Base-by-base conservation (phyloP, 176 grass and related monocot genomes). In the Phoenix dactylifera region DNA sequence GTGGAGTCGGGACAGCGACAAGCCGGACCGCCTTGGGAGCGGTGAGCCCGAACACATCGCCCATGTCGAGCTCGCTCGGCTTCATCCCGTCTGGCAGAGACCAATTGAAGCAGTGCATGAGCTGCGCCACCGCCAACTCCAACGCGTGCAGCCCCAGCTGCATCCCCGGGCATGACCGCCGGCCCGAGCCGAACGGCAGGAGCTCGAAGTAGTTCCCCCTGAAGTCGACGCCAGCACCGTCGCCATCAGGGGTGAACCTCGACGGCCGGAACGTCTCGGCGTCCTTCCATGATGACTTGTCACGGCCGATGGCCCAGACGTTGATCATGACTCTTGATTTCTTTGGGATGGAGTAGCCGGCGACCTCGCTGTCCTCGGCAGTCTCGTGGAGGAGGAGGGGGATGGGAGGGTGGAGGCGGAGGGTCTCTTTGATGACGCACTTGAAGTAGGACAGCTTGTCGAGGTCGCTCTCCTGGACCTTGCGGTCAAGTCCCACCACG, bases 381-480 rank as follows among this genome's bases (percentile, higher is more conserved):
- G 87, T 97, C 77, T 97, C 83, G 58, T 97, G 92, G 12, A 85
- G 86, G 61, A 90, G 92, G 17, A 97, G 74, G 49, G 92, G 92
- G 78, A 97, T 88, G 4, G 92, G 93, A 0, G 93, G 93, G 81
- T 96, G 87, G 26, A 97, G 81, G 4, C 93, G 93, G 49, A 96
- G 91, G 54, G 86, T 95, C 84, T 95, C 91, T 69, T 95, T 95
- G 57, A 95, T 2, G 49, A 77, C 80, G 54, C 83, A 97, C 63
- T 76, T 78, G 66, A 97, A 81, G 78, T 82, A 97, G n/a, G 83
- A 80, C 22, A 97, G 87, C 58, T 83, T 97, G 60, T 88, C 87
- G 4, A 97, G 78, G 78, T 97, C 87, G 3, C 73, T 52, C 54
- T 88, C 87, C 5, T 26, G 39, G 23, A 91, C 83, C 75, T 78